Conservation (phyloP, 805 yeast genomes). For the Schizosaccharomyces osmophilus region DNA sequence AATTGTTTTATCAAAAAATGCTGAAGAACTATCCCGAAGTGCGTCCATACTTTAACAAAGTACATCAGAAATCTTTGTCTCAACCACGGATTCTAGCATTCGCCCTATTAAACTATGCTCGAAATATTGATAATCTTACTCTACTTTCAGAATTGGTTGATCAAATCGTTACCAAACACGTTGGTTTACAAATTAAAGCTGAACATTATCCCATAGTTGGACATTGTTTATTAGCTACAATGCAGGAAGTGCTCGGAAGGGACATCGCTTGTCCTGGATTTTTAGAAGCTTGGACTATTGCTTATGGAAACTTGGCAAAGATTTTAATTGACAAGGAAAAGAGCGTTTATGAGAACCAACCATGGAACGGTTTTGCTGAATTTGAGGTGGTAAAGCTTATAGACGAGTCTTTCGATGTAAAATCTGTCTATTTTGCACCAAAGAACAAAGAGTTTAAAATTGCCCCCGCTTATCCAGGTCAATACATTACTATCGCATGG, state of each 20-base stretch:
- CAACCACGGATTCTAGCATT: slow-evolving; percentile 45
- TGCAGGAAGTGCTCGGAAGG: slow-evolving; percentile 29
- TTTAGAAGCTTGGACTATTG: slow-evolving; percentile 37
- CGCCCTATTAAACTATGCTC: slow-evolving; percentile 36
- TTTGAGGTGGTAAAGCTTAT: slow-evolving; percentile 8
- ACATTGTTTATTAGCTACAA: slow-evolving; percentile 26
- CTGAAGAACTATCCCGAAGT: slow-evolving; percentile 28
- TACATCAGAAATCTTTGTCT: slow-evolving; percentile 27
- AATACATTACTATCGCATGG: background rate
- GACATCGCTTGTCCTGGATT: slow-evolving; percentile 34
- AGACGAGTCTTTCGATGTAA: background rate
- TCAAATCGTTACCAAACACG: slow-evolving; percentile 40
- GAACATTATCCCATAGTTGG: slow-evolving; percentile 51
- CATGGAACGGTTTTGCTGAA: slow-evolving; percentile 29
- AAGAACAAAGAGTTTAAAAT: background rate
- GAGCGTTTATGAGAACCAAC: slow-evolving; percentile 17
- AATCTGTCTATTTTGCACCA: background rate
- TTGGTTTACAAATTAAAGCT: slow-evolving; percentile 34
- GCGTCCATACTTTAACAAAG: slow-evolving; percentile 32
- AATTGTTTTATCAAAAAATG: slow-evolving; percentile 32
- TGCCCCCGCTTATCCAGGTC: background rate
- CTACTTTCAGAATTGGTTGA: slow-evolving; percentile 27
- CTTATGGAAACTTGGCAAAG: slow-evolving; percentile 40
- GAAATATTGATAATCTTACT: slow-evolving; percentile 32
- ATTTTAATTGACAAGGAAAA: slow-evolving; percentile 32